phyloP scores from a whole-genome alignment of 1,284 basidiomycete species.

The Apiotrichum porosum region DNA sequence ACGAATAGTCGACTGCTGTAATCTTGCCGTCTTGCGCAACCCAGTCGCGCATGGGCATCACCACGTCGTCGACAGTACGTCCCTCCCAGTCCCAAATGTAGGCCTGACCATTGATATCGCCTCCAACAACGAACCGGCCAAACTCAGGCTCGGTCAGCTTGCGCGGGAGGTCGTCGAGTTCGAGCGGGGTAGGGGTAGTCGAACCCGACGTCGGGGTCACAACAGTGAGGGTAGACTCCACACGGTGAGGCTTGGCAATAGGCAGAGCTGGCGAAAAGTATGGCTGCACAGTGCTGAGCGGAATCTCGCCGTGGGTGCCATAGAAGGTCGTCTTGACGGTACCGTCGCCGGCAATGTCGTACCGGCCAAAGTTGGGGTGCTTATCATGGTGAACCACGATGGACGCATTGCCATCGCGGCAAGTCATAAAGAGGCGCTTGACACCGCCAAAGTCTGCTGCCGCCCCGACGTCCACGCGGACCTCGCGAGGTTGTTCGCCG shows the following conservation, averaged over 20 bases:
- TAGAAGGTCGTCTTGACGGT: constrained; percentile 14
- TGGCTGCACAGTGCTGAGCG: constrained; percentile 16
- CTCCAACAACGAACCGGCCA: constrained; percentile 35
- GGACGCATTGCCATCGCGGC: constrained; percentile 7
- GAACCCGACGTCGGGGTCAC: constrained; percentile 10
- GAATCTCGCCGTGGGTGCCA: constrained; percentile 13
- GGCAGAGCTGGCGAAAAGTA: constrained; percentile 18
- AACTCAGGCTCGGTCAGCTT: constrained; percentile 11
- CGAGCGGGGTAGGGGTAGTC: background rate
- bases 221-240: constrained; percentile 11
- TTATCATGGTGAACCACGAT: constrained; percentile 31
- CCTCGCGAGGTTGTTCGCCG: constrained; percentile 14
- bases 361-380: constrained; percentile 24
- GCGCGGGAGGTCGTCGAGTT: constrained; percentile 6
- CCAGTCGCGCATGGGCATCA: constrained; percentile 33
- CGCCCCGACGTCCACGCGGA: constrained; percentile 33
- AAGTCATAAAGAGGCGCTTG: constrained; percentile 21
- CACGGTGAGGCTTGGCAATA: constrained; percentile 15
- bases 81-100: constrained; percentile 42
- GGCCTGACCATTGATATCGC: constrained; percentile 32
- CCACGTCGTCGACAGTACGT: constrained; percentile 1
- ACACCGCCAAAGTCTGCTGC: constrained; percentile 25
- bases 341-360: constrained; percentile 21
- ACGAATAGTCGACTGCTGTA: constrained; percentile 35
- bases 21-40: constrained; percentile 31